Base-by-base conservation (phyloP, 129 eudicot genomes). In the Centrapalus pauciflorus region DNA sequence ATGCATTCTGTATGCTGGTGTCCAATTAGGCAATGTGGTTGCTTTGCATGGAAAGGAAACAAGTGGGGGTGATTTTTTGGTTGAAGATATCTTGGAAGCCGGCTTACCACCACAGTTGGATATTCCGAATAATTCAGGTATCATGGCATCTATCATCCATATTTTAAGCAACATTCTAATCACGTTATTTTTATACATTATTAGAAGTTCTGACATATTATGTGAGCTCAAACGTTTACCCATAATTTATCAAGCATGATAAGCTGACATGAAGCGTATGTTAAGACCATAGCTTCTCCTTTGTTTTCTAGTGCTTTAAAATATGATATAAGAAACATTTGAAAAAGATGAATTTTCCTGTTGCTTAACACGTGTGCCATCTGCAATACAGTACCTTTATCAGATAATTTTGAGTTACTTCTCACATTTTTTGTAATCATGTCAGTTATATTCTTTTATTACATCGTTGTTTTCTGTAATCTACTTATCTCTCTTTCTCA, bases 31-130 rank as follows among this genome's bases (percentile, higher is more conserved):
- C 30, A 80, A 79, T 67, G 96, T 93, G 64, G 87, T 84, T 68
- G 96, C 95, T 27, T 64, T 93, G 74, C 96, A 83, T 68, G 98
- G 98, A 13, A 88, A 84, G 64, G 98, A 81, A 78, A 83, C 87
- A 50, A 81, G 76, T 57, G 79, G 81, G 8, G 96, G 98, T 25
- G 90, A 84, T 55, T 93, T 83, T 80, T 26, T 77, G 63, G 95
- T 88, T 76, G 84, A 88, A 71, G 95, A 88, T 70, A 37, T 93
- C 46, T 82, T 93, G 43, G 96, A 93, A 75, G 92, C 98, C 45
- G 96, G 95, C 66, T 67, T 93, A 64, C 98, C 98, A 25, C 87
- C 81, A 33, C 92, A 93, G 70, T 67, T 82, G 40, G 90, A 82
- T 72, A 67, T 37, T 16, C 91, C 95, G 50, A 77, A 79, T 75